Conservation (phyloP, 176 grass and related monocot species). For the Carex pumila region DNA sequence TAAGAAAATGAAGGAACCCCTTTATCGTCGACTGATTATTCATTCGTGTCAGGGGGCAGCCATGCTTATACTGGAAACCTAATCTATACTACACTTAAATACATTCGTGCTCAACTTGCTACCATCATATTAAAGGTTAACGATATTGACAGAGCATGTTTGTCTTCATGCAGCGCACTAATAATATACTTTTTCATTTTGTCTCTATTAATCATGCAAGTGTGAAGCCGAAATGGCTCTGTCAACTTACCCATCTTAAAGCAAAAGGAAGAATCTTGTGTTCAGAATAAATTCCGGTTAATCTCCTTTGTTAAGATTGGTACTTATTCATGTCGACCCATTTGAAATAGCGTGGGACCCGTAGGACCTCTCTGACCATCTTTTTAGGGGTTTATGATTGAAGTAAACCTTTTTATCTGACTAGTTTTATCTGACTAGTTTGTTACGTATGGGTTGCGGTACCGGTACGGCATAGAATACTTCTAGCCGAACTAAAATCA, state of each 20-base stretch:
- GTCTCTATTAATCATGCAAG: too few relatives aligned
- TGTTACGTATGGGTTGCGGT: neutral
- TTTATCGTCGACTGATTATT: constrained; percentile 26
- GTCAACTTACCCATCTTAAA: constrained; percentile 36
- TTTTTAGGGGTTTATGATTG: constrained; percentile 16
- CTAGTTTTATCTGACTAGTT: neutral
- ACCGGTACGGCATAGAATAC: too few relatives aligned
- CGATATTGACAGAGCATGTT: too few relatives aligned
- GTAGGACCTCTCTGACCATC: neutral
- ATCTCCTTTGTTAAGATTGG: constrained; percentile 77
- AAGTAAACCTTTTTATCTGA: neutral
- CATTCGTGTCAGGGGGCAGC: neutral
- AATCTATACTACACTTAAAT: constrained; percentile 27
- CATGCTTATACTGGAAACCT: constrained; percentile 34
- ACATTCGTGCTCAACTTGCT: constrained; percentile 40
- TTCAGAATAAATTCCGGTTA: constrained; percentile 54
- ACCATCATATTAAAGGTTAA: constrained; percentile 48
- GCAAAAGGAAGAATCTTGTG: constrained; percentile 45
- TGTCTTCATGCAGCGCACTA: too few relatives aligned
- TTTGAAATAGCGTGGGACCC: constrained; percentile 26
- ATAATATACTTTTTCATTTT: too few relatives aligned
- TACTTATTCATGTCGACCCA: constrained; percentile 64
- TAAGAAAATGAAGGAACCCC: constrained; percentile 9
- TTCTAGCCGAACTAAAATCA: too few relatives aligned
- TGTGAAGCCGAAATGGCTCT: too few relatives aligned